Evolutionary conservation across 371 early-diverging fungal genomes (phyloP), one percentile per base, ranked within the genome.

Genomic region (Fennellomyces sp.): DNA sequence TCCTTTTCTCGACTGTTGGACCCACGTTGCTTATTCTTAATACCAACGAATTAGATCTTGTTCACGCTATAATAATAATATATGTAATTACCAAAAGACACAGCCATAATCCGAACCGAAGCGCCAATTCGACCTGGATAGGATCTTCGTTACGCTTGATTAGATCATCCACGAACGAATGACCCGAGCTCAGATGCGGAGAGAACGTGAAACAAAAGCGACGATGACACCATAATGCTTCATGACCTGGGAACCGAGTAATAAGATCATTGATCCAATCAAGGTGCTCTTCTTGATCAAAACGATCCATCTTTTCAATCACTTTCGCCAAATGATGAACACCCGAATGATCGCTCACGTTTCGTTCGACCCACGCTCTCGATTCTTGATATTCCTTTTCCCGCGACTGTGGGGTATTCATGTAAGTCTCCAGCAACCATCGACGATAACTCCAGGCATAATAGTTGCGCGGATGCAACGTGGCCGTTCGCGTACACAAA

Each of bases 261-360:
- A 82, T 75, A 12, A 82, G 45, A 11, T 56, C 50, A 23, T 70
- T 59, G 2, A 73, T 38, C 72, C 85, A 77, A 11, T 39, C 26
- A 49, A 78, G 41, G 49, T 76, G 77, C 15, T 28, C 54, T 8
- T 51, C 13, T 1, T 52, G 38, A 11, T 33, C 30, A 8, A 27
- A 2, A 0, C 38, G 10, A 4, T 39, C 10, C 8, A 19, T 58
- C 21, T 31, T 3, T 1, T 21, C 28, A 15, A 56, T 5, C 3
- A 17, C 11, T 42, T 67, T 25, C 47, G 83, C 79, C 13, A 82
- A 61, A 60, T 85, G 78, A 38, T 85, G 84, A 7, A 76, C 65
- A 8, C 81, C 77, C 11, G 87, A 83, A 56, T 81, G 77, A 57
- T 87, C 87, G 8, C 85, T 85, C 5, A 85, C 69, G 31, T 85